A percentile compares a stretch with the other conserved stretches of the same genome.
Evolutionary conservation across 2,329 filamentous ascomycete species (phyloP).

Genomic region (Cercospora sp.): DNA sequence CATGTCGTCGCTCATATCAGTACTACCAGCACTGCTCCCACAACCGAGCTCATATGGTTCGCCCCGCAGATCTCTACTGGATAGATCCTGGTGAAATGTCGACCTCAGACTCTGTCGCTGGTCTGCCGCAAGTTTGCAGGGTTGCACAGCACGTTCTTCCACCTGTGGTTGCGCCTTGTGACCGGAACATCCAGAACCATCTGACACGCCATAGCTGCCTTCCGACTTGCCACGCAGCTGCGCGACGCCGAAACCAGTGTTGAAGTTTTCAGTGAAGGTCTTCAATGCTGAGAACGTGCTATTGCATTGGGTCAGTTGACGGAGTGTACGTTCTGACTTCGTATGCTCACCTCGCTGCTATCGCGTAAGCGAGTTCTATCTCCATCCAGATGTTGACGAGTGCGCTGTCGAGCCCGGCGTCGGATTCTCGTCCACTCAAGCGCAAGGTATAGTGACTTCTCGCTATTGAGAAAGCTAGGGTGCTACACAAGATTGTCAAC

Average conservation of each 20-base stretch:
- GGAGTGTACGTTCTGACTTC: neutral
- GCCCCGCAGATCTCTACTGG: constrained; percentile 20
- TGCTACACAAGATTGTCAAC: constrained; percentile 22
- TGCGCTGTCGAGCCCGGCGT: constrained; percentile 39
- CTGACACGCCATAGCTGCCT: constrained; percentile 33
- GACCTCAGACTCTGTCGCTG: constrained; percentile 13
- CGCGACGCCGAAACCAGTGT: constrained; percentile 42
- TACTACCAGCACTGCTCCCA: constrained; percentile 22
- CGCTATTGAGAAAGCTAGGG: constrained; percentile 39
- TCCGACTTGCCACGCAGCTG: constrained; percentile 35
- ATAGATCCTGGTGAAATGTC: neutral
- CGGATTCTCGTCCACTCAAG: constrained; percentile 28
- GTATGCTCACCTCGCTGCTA: constrained; percentile 35
- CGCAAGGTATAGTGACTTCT: constrained; percentile 40
- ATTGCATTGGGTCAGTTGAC: constrained; percentile 10
- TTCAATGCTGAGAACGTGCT: constrained; percentile 47
- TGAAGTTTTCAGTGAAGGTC: constrained; percentile 45
- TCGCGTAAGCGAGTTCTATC: constrained; percentile 44
- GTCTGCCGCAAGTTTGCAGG: neutral
- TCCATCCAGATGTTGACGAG: constrained; percentile 41
- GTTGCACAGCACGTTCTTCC: neutral
- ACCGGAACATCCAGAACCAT: constrained; percentile 11
- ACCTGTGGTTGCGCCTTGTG: neutral
- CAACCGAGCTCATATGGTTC: constrained; percentile 14
- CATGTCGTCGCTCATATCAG: constrained; percentile 27